Evolutionary conservation across 768 basidiomycete genomes (phyloP), one percentile per base, ranked within the genome.

Genomic region (Trametes cingulata): DNA sequence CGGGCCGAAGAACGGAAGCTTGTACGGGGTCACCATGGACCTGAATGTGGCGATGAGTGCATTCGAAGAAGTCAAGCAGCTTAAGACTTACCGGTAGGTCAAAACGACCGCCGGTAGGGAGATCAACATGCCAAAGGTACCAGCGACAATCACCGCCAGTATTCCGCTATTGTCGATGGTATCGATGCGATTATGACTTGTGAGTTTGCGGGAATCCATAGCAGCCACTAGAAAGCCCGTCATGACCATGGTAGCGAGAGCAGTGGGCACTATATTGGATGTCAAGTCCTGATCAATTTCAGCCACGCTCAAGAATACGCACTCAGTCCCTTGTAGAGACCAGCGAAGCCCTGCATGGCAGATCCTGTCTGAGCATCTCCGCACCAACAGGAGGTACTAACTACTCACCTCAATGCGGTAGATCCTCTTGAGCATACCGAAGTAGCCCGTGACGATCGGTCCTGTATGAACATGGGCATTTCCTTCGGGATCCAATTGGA

Each of bases 301-400:
- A 9, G 6, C 4, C 0, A 19, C 2, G 14, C 7, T 17, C 6
- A 17, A 2, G 24, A 22, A 2, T 8, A 72, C 81, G 17, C 61
- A 84, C 83, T 91, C 46, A 88, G 71, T 52, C 92, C 92, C 72
- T 94, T 94, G 79, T 88, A 93, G 53, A 95, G 72, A 33, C 92
- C 92, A 39, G 77, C 69, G 78, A 78, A 84, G 43, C 91, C 88
- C 87, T 83, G 56, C 1, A 56, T 22, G 47, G 76, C 56, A 20
- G 25, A 47, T 27, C 33, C 27, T n/a, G 15, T 46, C 20, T 35
- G 24, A 58, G 8, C 12, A 22, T 6, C 5, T n/a, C n/a, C n/a
- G n/a, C n/a, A n/a, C n/a, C n/a, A n/a, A n/a, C n/a, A n/a, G n/a
- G n/a, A n/a, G n/a, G n/a, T n/a, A n/a, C n/a, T 37, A 15, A 10